Base-by-base conservation (phyloP, 345 rosid genomes). In the Hibiscus trionum region DNA sequence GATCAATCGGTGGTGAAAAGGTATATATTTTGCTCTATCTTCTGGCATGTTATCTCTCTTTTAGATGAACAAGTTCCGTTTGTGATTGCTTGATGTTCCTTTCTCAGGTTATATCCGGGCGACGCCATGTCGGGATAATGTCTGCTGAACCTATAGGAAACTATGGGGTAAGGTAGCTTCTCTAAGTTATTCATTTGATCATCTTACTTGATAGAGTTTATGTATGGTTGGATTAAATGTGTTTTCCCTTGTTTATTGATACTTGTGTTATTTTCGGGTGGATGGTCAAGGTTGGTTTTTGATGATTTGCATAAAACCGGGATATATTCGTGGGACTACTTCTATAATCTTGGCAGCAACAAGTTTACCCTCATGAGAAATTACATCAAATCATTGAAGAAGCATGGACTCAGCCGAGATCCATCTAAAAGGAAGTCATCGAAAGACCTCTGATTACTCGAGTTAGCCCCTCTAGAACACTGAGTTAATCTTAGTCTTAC, bases 241-340 rank as follows among this genome's bases (percentile, higher is more conserved):
- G 26, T 55, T 72, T 72, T 63, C 0, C 64, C 53, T 33, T 29
- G 17, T 19, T 62, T 47, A 19, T 61, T 50, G 21, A 72, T 49
- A 21, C 35, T 64, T 39, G 52, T 52, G 16, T 65, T 10, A 19
- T 21, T 64, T 64, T 16, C 27, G 27, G 69, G 52, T 73, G 37
- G 58, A 52, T 64, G 76, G 42, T 73, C 78, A 88, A 90, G 99
- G 85, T 80, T 95, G 70, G 78, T 84, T 73, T 95, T 95, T 63
- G 98, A 95, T 80, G 98, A 90, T 83, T 77, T 93, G 89, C 99
- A 90, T 75, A 93, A 84, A 82, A 93, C 96, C 11, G 97, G 99
- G 82, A 95, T 95, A 76, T 93, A 83, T 73, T 86, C 98, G 15
- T 95, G 97, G 98, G 96, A 89, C 47, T 93, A 86, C 74, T 87